These are phyloP conservation scores for Cladophialophora yegresii DNA, from an alignment of 2,329 filamentous ascomycete genomes.

Conservation along the genomic window DNA sequence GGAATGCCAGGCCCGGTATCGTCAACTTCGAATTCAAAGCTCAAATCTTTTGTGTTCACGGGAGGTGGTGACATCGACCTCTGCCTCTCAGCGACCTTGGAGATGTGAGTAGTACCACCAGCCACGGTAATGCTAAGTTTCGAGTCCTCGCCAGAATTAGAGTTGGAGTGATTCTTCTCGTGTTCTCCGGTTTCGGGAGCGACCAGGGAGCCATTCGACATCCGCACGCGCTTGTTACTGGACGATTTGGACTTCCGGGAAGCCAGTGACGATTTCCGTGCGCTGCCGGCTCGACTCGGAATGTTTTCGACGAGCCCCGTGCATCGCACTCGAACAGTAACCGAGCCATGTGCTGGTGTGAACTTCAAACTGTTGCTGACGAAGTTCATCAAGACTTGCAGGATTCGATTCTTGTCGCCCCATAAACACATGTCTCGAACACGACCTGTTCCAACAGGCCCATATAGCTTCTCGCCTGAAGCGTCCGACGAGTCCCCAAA, in stretches of 20 bases:
- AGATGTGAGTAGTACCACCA: conserved; percentile 56
- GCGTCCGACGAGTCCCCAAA: conserved; percentile 34
- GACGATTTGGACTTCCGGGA: conserved; percentile 35
- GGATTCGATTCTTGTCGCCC: conserved; percentile 88
- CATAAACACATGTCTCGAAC: conserved; percentile 84
- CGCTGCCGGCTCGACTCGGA: conserved; percentile 31
- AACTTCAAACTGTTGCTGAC: conserved; percentile 93
- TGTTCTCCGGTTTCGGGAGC: conserved; percentile 25
- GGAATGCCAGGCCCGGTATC: conserved; percentile 88
- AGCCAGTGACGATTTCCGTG: conserved; percentile 43
- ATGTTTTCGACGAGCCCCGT: conserved; percentile 41
- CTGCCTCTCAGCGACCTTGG: conserved; percentile 55
- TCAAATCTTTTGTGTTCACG: conserved; percentile 62
- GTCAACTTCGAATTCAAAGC: conserved; percentile 85
- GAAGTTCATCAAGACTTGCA: conserved; percentile 84
- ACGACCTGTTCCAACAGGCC: conserved; percentile 66
- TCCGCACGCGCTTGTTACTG: conserved; percentile 34
- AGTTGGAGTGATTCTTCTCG: conserved; percentile 22
- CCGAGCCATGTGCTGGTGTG: conserved; percentile 73
- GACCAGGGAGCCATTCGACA: conserved; percentile 35
- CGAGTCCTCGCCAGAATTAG: conserved; percentile 27
- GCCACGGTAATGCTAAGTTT: conserved; percentile 63
- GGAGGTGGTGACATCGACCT: conserved; percentile 63
- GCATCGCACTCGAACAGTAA: conserved; percentile 75
- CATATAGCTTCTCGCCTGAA: conserved; percentile 55